phyloP scores from a whole-genome alignment of 139 green algal species.

The Chlamydomonas incerta region DNA sequence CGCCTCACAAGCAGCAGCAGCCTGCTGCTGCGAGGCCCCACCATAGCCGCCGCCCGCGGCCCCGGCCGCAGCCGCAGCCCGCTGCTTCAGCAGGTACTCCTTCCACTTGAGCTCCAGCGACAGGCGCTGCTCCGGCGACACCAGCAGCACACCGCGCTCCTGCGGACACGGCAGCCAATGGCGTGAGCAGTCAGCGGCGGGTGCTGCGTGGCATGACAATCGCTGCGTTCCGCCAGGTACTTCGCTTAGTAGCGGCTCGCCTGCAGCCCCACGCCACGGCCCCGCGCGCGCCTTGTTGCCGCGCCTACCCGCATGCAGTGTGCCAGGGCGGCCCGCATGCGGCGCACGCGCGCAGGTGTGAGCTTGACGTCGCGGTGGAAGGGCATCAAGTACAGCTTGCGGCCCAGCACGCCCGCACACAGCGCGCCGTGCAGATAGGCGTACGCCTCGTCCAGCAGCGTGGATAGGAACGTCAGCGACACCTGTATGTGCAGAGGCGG shows the following conservation, averaged over 20 bases:
- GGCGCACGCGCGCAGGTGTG: neutral
- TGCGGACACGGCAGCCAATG: no score
- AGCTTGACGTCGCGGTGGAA: conserved; percentile 65
- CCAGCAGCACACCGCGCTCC: conserved; percentile 66
- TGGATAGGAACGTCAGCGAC: conserved; percentile 67
- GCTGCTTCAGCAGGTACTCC: conserved; percentile 40
- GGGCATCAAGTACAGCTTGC: conserved; percentile 62
- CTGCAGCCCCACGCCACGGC: no score
- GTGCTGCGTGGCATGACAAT: no score
- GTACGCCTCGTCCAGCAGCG: conserved; percentile 63
- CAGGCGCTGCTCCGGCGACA: conserved; percentile 62
- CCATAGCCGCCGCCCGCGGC: neutral
- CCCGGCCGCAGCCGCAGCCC: neutral
- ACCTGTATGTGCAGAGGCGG: no score
- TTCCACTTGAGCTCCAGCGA: conserved; percentile 69
- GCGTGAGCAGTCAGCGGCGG: no score
- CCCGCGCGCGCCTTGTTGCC: no score
- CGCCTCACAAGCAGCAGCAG: no score
- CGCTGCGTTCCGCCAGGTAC: no score
- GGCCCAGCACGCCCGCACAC: conserved; percentile 59
- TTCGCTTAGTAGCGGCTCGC: no score
- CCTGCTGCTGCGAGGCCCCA: no score
- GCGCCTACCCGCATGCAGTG: conserved; percentile 53
- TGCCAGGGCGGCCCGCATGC: conserved; percentile 46
- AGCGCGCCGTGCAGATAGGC: conserved; percentile 60